Conservation (phyloP, 208 protist species). For the Blastocrithidia nonstop region DNA sequence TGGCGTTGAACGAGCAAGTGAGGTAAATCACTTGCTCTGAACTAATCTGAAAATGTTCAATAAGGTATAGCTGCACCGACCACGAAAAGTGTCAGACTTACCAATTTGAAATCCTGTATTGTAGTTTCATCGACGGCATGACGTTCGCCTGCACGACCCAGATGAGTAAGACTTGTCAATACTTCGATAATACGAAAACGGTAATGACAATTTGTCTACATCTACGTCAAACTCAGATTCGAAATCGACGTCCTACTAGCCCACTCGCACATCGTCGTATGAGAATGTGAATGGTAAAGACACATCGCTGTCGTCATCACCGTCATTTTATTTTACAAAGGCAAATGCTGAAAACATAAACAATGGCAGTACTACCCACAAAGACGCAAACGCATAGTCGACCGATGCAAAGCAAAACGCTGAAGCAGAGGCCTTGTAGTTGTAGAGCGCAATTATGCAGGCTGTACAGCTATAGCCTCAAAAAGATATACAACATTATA, state of each 20-base stretch:
- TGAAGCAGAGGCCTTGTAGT: too few species aligned
- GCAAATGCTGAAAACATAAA: background rate
- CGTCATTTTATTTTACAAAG: background rate
- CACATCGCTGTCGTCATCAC: too few species aligned
- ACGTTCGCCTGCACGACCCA: conserved; percentile 31
- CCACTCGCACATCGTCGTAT: too few species aligned
- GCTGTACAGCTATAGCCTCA: conserved; percentile 32
- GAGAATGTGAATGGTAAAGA: too few species aligned
- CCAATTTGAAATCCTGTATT: conserved; percentile 24
- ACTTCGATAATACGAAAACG: too few species aligned
- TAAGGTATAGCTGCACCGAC: conserved; percentile 63
- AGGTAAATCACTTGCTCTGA: conserved; percentile 64
- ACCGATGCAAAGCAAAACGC: too few species aligned
- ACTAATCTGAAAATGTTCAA: conserved; percentile 57
- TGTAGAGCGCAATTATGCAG: conserved; percentile 27
- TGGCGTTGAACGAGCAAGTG: conserved; percentile 29
- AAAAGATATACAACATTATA: conserved; percentile 61
- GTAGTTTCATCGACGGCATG: conserved; percentile 23
- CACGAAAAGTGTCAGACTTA: conserved; percentile 5
- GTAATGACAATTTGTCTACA: too few species aligned
- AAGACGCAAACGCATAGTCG: conserved; percentile 3
- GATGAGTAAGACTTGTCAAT: conserved; percentile 69
- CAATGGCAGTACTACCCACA: background rate
- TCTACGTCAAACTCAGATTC: too few species aligned
- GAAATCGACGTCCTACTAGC: too few species aligned